Percentiles rank a stretch among this genome's conserved stretches.
These are phyloP conservation scores for Colletotrichum filicis DNA, from an alignment of 2,329 filamentous ascomycete species.

Conservation along the genomic window DNA sequence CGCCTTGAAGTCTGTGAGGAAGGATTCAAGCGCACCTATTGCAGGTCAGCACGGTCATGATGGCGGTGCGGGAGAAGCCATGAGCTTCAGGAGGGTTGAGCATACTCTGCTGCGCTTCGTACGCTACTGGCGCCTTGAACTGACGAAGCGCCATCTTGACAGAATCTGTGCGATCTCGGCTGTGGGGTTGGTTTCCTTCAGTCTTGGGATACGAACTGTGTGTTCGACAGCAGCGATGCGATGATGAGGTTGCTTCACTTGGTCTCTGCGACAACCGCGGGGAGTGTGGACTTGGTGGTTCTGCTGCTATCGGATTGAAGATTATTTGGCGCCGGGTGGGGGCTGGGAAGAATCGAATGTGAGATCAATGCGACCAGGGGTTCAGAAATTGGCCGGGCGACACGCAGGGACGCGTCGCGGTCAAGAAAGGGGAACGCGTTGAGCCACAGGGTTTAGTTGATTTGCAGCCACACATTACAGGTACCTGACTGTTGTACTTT, in stretches of 20 bases:
- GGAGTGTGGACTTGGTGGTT: conserved; percentile 11
- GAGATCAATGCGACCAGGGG: conserved; percentile 37
- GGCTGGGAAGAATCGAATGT: conserved; percentile 40
- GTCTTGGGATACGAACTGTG: not conserved
- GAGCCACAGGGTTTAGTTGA: conserved; percentile 32
- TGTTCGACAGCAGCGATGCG: not conserved
- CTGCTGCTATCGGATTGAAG: conserved; percentile 23
- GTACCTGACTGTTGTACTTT: not conserved
- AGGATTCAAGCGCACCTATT: conserved; percentile 84
- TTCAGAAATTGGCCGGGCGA: conserved; percentile 37
- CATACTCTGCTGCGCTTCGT: conserved; percentile 85
- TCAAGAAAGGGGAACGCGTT: not conserved
- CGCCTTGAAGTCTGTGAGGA: conserved; percentile 89
- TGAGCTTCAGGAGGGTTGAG: conserved; percentile 33
- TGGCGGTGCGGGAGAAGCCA: conserved; percentile 21
- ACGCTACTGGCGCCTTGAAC: conserved; percentile 83
- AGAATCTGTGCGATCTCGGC: conserved; percentile 5
- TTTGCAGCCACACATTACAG: conserved; percentile 4
- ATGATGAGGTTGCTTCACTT: not conserved
- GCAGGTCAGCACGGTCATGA: conserved; percentile 41
- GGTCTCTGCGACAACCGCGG: conserved; percentile 9
- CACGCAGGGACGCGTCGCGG: conserved; percentile 32
- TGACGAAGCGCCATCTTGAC: conserved; percentile 84
- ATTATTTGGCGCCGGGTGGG: conserved; percentile 34
- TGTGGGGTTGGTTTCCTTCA: not conserved